Evolutionary conservation across 768 basidiomycete species (phyloP).

Genomic region (Lactifluus hygrophoroides): DNA sequence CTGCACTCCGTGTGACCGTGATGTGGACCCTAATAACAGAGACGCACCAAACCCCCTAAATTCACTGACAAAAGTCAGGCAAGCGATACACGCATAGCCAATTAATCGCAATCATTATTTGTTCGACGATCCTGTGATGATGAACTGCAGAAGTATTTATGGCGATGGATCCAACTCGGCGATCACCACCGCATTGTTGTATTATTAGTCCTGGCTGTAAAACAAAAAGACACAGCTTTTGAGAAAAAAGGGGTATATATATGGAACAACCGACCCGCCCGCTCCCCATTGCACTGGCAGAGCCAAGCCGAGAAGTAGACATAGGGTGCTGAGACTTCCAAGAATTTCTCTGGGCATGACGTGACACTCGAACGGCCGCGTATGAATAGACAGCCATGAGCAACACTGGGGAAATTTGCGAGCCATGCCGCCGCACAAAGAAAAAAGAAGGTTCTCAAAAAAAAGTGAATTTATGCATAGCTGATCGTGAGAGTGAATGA

Average conservation of each 20-base stretch:
- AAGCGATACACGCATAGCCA: background rate
- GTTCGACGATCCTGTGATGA: background rate
- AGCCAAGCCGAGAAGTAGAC: conserved; percentile 34
- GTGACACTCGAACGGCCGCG: conserved; percentile 86
- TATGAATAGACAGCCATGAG: conserved; percentile 59
- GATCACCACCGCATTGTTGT: background rate
- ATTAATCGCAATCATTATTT: background rate
- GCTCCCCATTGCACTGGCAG: conserved; percentile 30
- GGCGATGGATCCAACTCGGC: too few species aligned
- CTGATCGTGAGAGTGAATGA: background rate
- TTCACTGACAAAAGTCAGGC: too few species aligned
- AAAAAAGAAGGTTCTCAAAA: conserved; percentile 17
- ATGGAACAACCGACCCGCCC: conserved; percentile 73
- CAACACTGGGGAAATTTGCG: conserved; percentile 74
- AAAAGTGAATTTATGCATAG: background rate
- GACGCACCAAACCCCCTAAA: too few species aligned
- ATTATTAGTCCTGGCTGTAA: background rate
- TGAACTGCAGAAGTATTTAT: background rate
- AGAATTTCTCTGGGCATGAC: conserved; percentile 62
- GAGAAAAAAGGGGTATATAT: conserved; percentile 24
- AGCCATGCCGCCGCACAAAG: conserved; percentile 81
- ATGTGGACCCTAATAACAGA: too few species aligned
- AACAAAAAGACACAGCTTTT: background rate
- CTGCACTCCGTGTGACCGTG: too few species aligned
- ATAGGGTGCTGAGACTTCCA: conserved; percentile 75